Evolutionary conservation across 2,329 filamentous ascomycete species (phyloP).

Genomic region (Tolypocladium pustulatum): DNA sequence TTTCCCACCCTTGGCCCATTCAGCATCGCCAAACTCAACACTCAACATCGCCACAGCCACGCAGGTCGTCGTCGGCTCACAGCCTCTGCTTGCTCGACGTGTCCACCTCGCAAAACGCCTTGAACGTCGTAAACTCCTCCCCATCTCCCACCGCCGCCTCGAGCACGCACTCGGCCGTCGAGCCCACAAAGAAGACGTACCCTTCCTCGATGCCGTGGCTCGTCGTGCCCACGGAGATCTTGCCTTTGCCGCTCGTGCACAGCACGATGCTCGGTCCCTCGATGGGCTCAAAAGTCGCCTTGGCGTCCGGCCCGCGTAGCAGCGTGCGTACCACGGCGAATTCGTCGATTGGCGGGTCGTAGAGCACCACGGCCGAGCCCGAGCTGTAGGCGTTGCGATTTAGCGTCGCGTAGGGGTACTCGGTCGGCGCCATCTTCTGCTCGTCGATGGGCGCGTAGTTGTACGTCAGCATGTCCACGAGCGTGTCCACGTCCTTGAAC

Average conservation of each 20-base stretch:
- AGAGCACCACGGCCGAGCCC: slow-evolving; percentile 61
- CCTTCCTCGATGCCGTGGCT: slow-evolving; percentile 63
- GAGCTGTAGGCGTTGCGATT: slow-evolving; percentile 76
- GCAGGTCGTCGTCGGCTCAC: slow-evolving; percentile 2
- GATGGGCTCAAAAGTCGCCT: slow-evolving; percentile 80
- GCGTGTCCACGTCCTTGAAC: slow-evolving; percentile 88
- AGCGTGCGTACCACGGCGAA: slow-evolving; percentile 81
- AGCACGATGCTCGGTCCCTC: slow-evolving; percentile 88
- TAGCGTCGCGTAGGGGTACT: slow-evolving; percentile 78
- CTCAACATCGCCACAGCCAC: not conserved
- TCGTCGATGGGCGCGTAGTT: slow-evolving; percentile 87
- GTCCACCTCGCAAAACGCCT: slow-evolving; percentile 83
- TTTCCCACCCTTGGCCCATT: not conserved
- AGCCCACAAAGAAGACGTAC: slow-evolving; percentile 75
- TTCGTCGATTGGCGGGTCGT: slow-evolving; percentile 94
- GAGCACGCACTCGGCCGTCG: slow-evolving; percentile 72
- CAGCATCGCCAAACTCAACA: not conserved
- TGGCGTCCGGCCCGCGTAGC: slow-evolving; percentile 60
- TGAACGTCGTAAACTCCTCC: slow-evolving; percentile 77
- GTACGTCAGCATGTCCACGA: slow-evolving; percentile 90
- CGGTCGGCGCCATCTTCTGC: slow-evolving; percentile 81
- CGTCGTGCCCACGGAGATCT: slow-evolving; percentile 76
- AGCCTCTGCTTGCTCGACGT: slow-evolving; percentile 23
- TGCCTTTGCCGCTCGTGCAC: slow-evolving; percentile 74
- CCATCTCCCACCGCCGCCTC: slow-evolving; percentile 52